Evolutionary conservation across 768 basidiomycete species (phyloP), one percentile per base, ranked within the genome.

Genomic region (Strobilomyces echinocephalus): DNA sequence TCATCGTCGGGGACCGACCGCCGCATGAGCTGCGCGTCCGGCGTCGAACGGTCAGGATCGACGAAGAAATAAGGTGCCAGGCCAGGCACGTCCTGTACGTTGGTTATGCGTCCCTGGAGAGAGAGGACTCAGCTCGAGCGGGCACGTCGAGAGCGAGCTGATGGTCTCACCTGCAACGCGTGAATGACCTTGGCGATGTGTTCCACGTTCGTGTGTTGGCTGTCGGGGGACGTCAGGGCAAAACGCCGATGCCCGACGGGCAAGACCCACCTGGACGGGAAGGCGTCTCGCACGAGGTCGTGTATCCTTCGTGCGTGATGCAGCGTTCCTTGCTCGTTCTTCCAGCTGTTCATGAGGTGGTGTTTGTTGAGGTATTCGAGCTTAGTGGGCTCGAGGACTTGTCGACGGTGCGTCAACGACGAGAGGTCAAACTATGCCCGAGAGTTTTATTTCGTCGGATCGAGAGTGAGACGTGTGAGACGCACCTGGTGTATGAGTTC

Each of bases 351-450:
- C 71, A 82, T 76, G 15, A 99, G 69, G 62, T 95, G 89, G 43
- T 88, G 84, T 63, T 92, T 93, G 68, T 98, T 97, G 50, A 98
- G 72, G 65, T 86, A 91, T 60, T 86, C 84, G 15, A 99, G 78
- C 63, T 97, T 97, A 10, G 71, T 69, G 0, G 80, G 78, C 57
- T 94, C 91, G 14, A 98, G 79, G 15, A 84, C 80, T n/a, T 88
- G 83, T 55, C 91, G 87, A 30, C 91, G 81, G 52, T 90, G 90
- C 0, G 91, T 95, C 40, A 97, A 64, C 4, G 79, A 78, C 0
- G 79, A 69, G 24, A 97, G 74, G 48, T 91, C 85, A 62, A 97
- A 97, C 82, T 91, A 21, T 24, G 20, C 20, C 2, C 18, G 8
- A 3, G 9, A 4, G 39, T 11, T 15, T 35, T 9, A 18, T 21